These are phyloP conservation scores for Stachybotrys chlorohalonatus DNA, from an alignment of 2,329 filamentous ascomycete genomes.

Conservation along the genomic window DNA sequence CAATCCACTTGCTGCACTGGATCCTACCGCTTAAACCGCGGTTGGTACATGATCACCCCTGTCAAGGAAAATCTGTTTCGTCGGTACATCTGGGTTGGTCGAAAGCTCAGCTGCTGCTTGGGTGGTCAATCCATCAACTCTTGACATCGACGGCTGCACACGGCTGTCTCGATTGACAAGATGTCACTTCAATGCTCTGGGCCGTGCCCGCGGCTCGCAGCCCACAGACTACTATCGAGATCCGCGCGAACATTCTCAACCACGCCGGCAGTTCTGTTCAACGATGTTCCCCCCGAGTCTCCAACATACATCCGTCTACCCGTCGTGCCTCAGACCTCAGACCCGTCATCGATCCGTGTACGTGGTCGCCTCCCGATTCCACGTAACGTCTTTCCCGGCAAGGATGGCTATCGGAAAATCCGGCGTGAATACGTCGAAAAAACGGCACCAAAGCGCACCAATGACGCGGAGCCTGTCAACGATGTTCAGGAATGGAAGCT, in stretches of 20 bases:
- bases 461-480: constrained; percentile 24
- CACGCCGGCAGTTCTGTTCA: constrained; percentile 23
- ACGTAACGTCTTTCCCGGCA: constrained; percentile 63
- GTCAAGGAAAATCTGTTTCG: no score
- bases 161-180: constrained; percentile 2
- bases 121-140: no score
- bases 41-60: no score
- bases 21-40: no score
- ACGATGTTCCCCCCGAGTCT: constrained; percentile 72
- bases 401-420: constrained; percentile 50
- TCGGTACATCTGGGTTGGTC: no score
- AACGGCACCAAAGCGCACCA: constrained; percentile 47
- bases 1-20: not conserved
- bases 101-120: no score
- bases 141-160: not conserved
- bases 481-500: constrained; percentile 53
- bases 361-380: constrained; percentile 81
- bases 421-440: constrained; percentile 49
- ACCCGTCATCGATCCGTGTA: constrained; percentile 35
- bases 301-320: constrained; percentile 82
- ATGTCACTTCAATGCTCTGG: constrained; percentile 18
- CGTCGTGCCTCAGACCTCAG: constrained; percentile 60
- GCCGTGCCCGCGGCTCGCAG: constrained; percentile 14
- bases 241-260: constrained; percentile 22
- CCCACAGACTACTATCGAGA: constrained; percentile 13